Percentiles rank a stretch among this genome's conserved stretches.
Evolutionary conservation across 768 basidiomycete species (phyloP).

Genomic region (Russula sp.): DNA sequence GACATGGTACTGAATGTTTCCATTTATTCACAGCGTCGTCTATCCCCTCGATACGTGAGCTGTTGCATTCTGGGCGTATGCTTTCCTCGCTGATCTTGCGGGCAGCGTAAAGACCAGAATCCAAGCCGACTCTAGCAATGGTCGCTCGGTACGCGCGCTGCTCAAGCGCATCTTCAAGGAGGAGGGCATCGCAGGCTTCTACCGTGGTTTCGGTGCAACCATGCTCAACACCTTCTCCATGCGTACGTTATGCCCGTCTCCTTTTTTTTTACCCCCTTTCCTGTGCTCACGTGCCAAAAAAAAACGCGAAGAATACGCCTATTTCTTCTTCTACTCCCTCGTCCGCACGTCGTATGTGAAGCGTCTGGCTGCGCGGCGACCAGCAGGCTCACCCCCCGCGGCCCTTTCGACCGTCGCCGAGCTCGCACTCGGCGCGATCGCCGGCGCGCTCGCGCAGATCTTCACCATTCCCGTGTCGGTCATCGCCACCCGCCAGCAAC

Average conservation of each 20-base stretch:
- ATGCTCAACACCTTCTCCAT: conserved; percentile 98
- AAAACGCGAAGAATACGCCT: conserved; percentile 76
- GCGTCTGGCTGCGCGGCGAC: conserved; percentile 53
- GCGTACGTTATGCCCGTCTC: conserved; percentile 51
- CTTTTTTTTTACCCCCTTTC: background rate
- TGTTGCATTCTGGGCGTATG: background rate
- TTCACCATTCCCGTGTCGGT: conserved; percentile 98
- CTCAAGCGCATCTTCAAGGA: conserved; percentile 66
- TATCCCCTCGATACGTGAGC: conserved; percentile 83
- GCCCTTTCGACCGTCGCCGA: conserved; percentile 73
- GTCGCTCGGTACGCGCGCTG: conserved; percentile 57
- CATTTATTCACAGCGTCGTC: conserved; percentile 52
- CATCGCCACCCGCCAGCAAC: conserved; percentile 95
- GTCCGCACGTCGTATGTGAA: conserved; percentile 80
- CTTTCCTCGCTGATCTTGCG: background rate
- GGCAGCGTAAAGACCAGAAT: conserved; percentile 89
- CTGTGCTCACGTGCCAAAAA: background rate
- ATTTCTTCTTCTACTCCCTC: conserved; percentile 98
- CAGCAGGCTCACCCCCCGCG: conserved; percentile 54
- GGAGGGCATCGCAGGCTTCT: conserved; percentile 80
- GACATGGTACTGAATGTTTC: background rate
- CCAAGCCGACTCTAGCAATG: conserved; percentile 66
- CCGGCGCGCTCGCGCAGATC: conserved; percentile 92
- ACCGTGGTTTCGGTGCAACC: conserved; percentile 89
- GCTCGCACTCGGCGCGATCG: conserved; percentile 81